These are phyloP conservation scores for Coprinopsis cinerea DNA, from an alignment of 768 basidiomycete genomes.

Conservation along the genomic window DNA sequence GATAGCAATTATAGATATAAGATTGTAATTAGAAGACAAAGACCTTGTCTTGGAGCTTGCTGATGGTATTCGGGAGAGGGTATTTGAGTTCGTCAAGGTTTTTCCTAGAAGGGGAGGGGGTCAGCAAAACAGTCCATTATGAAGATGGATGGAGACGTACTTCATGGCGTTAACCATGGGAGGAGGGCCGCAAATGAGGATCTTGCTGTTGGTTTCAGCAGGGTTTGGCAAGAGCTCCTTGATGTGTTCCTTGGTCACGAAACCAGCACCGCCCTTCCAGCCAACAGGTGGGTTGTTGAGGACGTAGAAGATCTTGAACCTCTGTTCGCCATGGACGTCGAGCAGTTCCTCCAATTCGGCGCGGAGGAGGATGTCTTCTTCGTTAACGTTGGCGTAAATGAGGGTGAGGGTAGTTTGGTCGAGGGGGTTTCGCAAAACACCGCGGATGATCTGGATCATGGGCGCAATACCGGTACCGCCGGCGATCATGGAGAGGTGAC, in stretches of 20 bases:
- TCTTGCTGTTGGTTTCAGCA: conserved; percentile 60
- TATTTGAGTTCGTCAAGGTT: conserved; percentile 85
- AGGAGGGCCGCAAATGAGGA: conserved; percentile 78
- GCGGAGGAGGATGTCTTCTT: conserved; percentile 88
- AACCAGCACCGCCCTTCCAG: conserved; percentile 90
- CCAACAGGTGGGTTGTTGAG: conserved; percentile 88
- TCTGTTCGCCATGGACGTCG: conserved; percentile 40
- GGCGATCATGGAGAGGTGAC: conserved; percentile 91
- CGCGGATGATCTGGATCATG: conserved; percentile 97
- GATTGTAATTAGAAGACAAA: conserved; percentile 4
- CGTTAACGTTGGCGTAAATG: conserved; percentile 95
- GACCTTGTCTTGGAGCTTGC: conserved; percentile 90
- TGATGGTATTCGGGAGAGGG: conserved; percentile 81
- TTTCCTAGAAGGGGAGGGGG: conserved; percentile 46
- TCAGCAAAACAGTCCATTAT: neutral
- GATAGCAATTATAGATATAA: too few species aligned
- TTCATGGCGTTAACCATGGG: conserved; percentile 52
- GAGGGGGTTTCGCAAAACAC: conserved; percentile 82
- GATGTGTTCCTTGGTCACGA: conserved; percentile 91
- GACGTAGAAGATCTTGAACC: conserved; percentile 82
- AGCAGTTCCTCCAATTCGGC: conserved; percentile 81
- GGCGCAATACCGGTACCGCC: conserved; percentile 99
- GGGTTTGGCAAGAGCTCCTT: conserved; percentile 69
- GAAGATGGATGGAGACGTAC: conserved; percentile 23
- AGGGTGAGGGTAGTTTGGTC: conserved; percentile 81